Evolutionary conservation across 371 early-diverging fungal species (phyloP), one percentile per base, ranked within the genome.

Genomic region (Mycotypha africana): DNA sequence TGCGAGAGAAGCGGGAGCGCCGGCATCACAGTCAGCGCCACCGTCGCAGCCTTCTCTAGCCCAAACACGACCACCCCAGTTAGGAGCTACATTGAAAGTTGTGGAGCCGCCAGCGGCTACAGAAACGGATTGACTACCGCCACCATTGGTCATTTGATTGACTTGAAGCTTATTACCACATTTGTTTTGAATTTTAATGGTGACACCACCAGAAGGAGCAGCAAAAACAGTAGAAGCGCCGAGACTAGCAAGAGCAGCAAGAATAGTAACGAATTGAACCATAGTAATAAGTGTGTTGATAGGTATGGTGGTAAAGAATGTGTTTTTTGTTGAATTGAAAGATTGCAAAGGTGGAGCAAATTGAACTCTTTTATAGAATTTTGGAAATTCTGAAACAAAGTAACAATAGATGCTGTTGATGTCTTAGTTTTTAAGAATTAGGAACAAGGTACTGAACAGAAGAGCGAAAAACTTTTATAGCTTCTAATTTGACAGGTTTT

Each of bases 51-150:
- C 61, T 40, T 56, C 47, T 42, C 70, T 63, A 25, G 57, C 70
- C 66, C 63, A 70, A 23, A 65, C 58, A 24, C 70, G 63, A 21
- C 70, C 70, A 42, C 58, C 62, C 70, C 70, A 70, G 50, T 56
- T 55, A 12, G 49, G 19, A 30, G 38, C 23, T 19, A 62, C 51
- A 34, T 22, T n/a, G 14, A 55, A 28, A 2, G 30, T 38, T 16
- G 54, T 49, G 5, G 63, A 62, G 30, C 39, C 21, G 19, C 63
- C 63, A 28, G 58, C 45, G 45, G 51, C 28, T 6, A 60, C 5
- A 7, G n/a, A 3, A 28, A 22, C 12, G 21, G 40, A 25, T 11
- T 16, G 33, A 7, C 34, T 23, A 28, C 53, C 44, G 12, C 23
- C 37, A 20, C 53, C 59, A 38, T 67, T 71, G 9, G 56, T 60